Conservation (phyloP, 371 early-diverging fungal species). For the Rhizomucor pusillus region DNA sequence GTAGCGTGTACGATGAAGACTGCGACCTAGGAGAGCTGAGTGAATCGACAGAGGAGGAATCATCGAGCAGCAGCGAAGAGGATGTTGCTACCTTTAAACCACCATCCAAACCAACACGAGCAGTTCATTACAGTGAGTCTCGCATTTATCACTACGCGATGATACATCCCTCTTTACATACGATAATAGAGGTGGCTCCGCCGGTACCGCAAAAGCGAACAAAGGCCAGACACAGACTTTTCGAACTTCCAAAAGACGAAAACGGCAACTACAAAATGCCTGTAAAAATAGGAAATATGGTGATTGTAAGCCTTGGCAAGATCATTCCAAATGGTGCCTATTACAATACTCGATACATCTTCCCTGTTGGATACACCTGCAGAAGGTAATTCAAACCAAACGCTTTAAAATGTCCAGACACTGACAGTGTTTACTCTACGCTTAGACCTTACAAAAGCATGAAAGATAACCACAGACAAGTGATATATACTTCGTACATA, state of each 20-base stretch:
- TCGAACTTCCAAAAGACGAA: conserved; percentile 54
- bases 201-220: conserved; percentile 3
- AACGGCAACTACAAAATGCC: conserved; percentile 74
- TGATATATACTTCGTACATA: conserved; percentile 70
- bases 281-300: conserved; percentile 67
- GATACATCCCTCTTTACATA: neutral
- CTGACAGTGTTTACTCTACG: neutral
- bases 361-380: conserved; percentile 80
- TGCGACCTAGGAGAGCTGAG: conserved; percentile 13
- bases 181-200: neutral
- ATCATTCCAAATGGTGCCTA: conserved; percentile 79
- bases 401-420: neutral
- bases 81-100: neutral
- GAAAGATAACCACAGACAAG: conserved; percentile 53
- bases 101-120: too few species aligned
- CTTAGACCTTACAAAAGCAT: conserved; percentile 69
- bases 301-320: conserved; percentile 63
- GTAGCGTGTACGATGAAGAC: conserved; percentile 15
- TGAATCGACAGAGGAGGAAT: conserved; percentile 6
- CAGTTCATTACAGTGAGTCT: too few species aligned
- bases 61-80: conserved; percentile 9
- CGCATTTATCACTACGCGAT: neutral
- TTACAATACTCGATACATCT: conserved; percentile 89
- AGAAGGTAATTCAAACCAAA: conserved; percentile 28
- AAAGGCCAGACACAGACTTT: conserved; percentile 16